Evolutionary conservation across 257 asterid species (phyloP).

Genomic region (Nicotiana obtusifolia): DNA sequence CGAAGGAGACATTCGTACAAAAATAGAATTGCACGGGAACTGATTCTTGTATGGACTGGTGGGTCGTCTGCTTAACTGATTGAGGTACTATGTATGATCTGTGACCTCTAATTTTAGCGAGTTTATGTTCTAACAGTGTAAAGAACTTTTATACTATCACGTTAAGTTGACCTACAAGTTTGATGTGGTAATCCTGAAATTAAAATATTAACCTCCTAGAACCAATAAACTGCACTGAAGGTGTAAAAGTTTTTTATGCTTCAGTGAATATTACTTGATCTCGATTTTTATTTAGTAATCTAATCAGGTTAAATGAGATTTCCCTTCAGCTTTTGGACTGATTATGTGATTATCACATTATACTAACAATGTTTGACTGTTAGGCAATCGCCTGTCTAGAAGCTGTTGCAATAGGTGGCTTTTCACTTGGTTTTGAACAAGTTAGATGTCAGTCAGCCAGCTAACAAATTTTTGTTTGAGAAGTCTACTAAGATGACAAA

Average conservation of each 20-base stretch:
- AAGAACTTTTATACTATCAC: neutral
- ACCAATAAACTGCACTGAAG: neutral
- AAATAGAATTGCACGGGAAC: neutral
- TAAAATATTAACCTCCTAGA: neutral
- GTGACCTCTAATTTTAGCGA: neutral
- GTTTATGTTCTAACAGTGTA: neutral
- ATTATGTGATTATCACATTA: neutral
- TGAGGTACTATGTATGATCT: neutral
- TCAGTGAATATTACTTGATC: no score
- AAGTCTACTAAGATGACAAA: neutral
- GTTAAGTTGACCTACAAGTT: neutral
- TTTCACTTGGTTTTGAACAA: neutral
- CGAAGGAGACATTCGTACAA: neutral
- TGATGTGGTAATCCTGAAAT: neutral
- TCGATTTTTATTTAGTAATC: neutral
- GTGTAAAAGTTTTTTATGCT: neutral
- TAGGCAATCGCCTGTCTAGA: no score
- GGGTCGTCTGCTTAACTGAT: neutral
- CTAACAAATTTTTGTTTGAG: neutral
- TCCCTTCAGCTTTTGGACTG: neutral
- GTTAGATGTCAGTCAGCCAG: no score
- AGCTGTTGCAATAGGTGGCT: neutral
- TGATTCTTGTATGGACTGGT: neutral
- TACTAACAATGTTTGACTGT: neutral
- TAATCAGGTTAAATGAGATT: neutral